These are phyloP conservation scores for Exidia glandulosa DNA, from an alignment of 768 basidiomycete genomes.

Conservation along the genomic window DNA sequence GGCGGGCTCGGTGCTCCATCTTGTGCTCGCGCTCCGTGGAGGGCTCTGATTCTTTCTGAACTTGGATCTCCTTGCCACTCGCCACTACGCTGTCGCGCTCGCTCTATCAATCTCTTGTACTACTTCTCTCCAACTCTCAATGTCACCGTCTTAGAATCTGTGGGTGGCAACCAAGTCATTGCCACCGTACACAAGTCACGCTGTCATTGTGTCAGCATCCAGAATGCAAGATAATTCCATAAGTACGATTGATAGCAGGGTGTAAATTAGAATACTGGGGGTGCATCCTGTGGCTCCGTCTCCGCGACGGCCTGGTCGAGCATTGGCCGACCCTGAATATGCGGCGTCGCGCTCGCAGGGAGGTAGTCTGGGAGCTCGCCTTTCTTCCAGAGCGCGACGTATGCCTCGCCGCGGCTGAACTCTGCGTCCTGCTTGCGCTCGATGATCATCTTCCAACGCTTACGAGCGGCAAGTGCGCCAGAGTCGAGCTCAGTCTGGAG, in stretches of 20 bases:
- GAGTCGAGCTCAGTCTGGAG: slow-evolving; percentile 44
- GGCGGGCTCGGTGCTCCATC: slow-evolving; percentile 81
- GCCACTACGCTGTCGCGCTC: background rate
- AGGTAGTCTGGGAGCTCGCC: slow-evolving; percentile 56
- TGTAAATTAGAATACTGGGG: no score
- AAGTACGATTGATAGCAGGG: no score
- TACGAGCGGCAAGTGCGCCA: slow-evolving; percentile 51
- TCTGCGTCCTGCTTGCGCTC: slow-evolving; percentile 26
- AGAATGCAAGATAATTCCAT: no score
- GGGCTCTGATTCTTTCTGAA: slow-evolving; percentile 37
- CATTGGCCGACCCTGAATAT: no score
- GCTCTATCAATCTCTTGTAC: background rate
- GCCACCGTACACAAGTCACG: no score
- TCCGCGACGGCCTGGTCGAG: no score
- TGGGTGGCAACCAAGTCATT: background rate
- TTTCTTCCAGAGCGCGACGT: slow-evolving; percentile 60
- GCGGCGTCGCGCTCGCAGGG: background rate
- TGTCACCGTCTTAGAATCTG: background rate
- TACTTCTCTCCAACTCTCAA: background rate
- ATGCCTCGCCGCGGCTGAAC: slow-evolving; percentile 69
- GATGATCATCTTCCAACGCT: slow-evolving; percentile 67
- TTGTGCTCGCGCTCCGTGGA: slow-evolving; percentile 91
- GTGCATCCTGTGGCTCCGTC: no score
- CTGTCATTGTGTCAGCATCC: no score
- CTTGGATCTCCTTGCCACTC: background rate